These are phyloP conservation scores for Pichia californica DNA, from an alignment of 805 yeast species.

Conservation along the genomic window DNA sequence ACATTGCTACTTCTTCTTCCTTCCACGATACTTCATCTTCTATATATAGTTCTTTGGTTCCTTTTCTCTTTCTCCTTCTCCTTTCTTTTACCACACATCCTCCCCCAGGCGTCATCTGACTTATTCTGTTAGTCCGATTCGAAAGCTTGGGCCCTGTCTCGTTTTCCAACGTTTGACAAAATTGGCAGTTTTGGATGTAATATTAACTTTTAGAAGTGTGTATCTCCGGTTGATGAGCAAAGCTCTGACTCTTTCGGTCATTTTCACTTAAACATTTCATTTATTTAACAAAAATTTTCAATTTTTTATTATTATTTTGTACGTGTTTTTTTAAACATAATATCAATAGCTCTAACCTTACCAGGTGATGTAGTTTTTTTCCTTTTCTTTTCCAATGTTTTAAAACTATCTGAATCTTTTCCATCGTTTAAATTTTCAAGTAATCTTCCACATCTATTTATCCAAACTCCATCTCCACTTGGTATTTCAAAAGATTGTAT, in stretches of 20 bases:
- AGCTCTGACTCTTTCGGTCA: slow-evolving; percentile 44
- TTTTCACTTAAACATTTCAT: slow-evolving; percentile 37
- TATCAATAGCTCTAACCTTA: slow-evolving; percentile 18
- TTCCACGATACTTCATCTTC: too few relatives aligned
- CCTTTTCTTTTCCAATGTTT: too few relatives aligned
- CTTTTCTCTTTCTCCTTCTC: neutral
- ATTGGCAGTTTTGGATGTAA: slow-evolving; percentile 5
- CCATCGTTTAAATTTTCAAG: neutral
- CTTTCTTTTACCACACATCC: neutral
- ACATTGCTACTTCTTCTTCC: too few relatives aligned
- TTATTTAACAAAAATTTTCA: neutral
- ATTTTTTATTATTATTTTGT: neutral
- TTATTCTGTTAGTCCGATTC: slow-evolving; percentile 1
- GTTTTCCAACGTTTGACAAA: slow-evolving; percentile 1
- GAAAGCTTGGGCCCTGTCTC: slow-evolving; percentile 4
- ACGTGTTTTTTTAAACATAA: slow-evolving; percentile 14
- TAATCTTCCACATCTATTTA: slow-evolving; percentile 23
- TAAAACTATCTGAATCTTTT: neutral
- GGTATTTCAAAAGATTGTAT: slow-evolving; percentile 10
- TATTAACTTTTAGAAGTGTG: slow-evolving; percentile 29
- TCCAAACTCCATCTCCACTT: slow-evolving; percentile 12
- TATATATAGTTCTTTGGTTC: neutral
- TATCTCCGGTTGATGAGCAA: slow-evolving; percentile 47
- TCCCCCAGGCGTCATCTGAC: neutral
- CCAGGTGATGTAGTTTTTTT: too few relatives aligned